A percentile compares a stretch with the other conserved stretches of the same genome.
Conservation (phyloP, 1,284 basidiomycete species). For the Sporisorium exsertum region DNA sequence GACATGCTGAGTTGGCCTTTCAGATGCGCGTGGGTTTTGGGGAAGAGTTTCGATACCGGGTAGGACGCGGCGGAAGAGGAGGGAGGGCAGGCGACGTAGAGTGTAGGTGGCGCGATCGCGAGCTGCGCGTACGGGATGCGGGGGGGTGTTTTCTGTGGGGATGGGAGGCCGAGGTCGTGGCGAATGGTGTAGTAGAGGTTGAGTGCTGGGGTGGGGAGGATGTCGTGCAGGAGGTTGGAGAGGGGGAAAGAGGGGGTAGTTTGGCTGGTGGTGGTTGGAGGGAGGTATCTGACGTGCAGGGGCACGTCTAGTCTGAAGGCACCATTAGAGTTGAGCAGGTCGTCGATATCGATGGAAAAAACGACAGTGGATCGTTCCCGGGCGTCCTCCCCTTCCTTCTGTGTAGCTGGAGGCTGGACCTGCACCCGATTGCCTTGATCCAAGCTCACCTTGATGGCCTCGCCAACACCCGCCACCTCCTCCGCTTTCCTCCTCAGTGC, state of each 20-base stretch:
- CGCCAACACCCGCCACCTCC: neutral
- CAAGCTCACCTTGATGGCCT: neutral
- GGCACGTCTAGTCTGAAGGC: constrained; percentile 11
- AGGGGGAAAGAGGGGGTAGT: neutral
- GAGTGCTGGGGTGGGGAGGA: neutral
- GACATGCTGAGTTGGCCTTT: neutral
- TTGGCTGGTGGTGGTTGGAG: neutral
- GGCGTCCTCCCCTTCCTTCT: neutral
- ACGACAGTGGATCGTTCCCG: constrained; percentile 3
- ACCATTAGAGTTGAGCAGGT: constrained; percentile 4
- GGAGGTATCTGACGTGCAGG: constrained; percentile 24
- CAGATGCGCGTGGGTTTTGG: constrained; percentile 23
- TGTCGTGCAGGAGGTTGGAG: neutral
- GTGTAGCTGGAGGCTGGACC: neutral
- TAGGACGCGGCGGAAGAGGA: neutral
- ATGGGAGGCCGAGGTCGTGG: neutral
- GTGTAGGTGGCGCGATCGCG: constrained; percentile 1
- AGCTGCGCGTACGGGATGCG: neutral
- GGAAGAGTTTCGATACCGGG: constrained; percentile 8
- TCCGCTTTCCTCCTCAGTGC: neutral
- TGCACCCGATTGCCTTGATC: neutral
- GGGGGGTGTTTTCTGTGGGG: neutral
- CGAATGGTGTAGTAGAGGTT: neutral
- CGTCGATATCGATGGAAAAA: constrained; percentile 3
- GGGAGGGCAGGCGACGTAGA: constrained; percentile 18